Conservation (phyloP, 1,284 basidiomycete genomes). For the Anthracocystis setariae region DNA sequence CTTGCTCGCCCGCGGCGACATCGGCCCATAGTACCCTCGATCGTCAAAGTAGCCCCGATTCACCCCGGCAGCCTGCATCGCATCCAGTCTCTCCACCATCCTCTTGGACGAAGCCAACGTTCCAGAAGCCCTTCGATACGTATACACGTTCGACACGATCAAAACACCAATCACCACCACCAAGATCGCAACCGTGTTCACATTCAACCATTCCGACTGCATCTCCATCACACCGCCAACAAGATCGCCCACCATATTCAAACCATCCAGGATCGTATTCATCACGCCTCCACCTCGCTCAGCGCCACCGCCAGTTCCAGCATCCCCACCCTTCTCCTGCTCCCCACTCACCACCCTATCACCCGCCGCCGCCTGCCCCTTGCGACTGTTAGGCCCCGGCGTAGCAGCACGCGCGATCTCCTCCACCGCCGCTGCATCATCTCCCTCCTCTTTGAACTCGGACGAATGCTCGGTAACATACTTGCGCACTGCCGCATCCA, state of each 20-base stretch:
- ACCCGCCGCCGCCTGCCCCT: slow-evolving; percentile 21
- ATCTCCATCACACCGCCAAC: slow-evolving; percentile 46
- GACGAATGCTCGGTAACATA: slow-evolving; percentile 88
- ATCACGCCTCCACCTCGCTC: slow-evolving; percentile 13
- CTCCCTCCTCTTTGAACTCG: slow-evolving; percentile 87
- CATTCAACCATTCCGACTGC: slow-evolving; percentile 29
- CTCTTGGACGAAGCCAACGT: slow-evolving; percentile 3
- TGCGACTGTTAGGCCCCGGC: slow-evolving; percentile 27
- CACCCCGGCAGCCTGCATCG: slow-evolving; percentile 24
- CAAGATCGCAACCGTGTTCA: slow-evolving; percentile 50
- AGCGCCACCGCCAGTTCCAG: neutral
- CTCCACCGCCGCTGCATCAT: slow-evolving; percentile 70
- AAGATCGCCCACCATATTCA: slow-evolving; percentile 46
- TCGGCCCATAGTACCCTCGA: slow-evolving; percentile 29
- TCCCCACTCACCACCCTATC: slow-evolving; percentile 10
- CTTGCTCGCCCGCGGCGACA: slow-evolving; percentile 15
- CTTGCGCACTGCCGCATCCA: slow-evolving; percentile 78
- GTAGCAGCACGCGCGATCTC: slow-evolving; percentile 52
- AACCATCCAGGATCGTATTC: slow-evolving; percentile 19
- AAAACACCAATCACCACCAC: slow-evolving; percentile 62
- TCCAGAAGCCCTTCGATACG: slow-evolving; percentile 19
- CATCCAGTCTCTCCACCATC: slow-evolving; percentile 15
- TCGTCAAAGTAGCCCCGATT: slow-evolving; percentile 44
- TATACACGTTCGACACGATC: slow-evolving; percentile 67
- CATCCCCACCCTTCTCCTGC: slow-evolving; percentile 2